A percentile compares a stretch with the other conserved stretches of the same genome.
Evolutionary conservation across 2,329 filamentous ascomycete genomes (phyloP).

Genomic region (Cladosporium sp.): DNA sequence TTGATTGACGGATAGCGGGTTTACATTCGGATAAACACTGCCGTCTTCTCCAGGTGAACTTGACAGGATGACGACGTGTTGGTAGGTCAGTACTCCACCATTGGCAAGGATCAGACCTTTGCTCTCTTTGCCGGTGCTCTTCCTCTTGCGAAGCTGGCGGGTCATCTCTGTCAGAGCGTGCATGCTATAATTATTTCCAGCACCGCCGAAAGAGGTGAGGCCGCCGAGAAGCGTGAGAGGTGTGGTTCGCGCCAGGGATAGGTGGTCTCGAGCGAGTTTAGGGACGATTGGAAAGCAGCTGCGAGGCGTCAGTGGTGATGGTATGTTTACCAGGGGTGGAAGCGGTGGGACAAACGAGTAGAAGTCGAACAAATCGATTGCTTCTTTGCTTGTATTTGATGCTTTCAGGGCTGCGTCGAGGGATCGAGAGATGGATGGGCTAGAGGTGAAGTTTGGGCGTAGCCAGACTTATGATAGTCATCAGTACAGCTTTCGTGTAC

Average conservation of each 20-base stretch:
- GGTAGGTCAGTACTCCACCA: conserved; percentile 62
- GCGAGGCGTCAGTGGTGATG: not conserved
- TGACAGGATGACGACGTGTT: conserved; percentile 59
- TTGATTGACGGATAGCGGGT: conserved; percentile 41
- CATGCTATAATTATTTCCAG: conserved; percentile 69
- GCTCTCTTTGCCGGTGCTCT: conserved; percentile 33
- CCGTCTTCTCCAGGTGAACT: conserved; percentile 38
- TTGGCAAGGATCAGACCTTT: conserved; percentile 61
- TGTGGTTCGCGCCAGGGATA: conserved; percentile 50
- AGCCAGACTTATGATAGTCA: conserved; percentile 53
- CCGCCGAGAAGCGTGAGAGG: conserved; percentile 61
- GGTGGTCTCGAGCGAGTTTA: conserved; percentile 60
- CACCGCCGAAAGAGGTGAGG: conserved; percentile 64
- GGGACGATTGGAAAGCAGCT: conserved; percentile 68
- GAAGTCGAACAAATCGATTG: conserved; percentile 60
- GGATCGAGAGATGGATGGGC: conserved; percentile 55
- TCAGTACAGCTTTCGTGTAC: not conserved
- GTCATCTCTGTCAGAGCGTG: conserved; percentile 58
- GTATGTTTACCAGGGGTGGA: not conserved
- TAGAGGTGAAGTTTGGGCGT: conserved; percentile 55
- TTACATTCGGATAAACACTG: conserved; percentile 44
- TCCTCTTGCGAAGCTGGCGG: conserved; percentile 45
- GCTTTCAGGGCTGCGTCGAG: conserved; percentile 51
- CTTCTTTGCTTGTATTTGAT: conserved; percentile 44
- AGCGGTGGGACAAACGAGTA: conserved; percentile 49